phyloP scores from a whole-genome alignment of 768 basidiomycete species.

The Boletus tomentosulus region DNA sequence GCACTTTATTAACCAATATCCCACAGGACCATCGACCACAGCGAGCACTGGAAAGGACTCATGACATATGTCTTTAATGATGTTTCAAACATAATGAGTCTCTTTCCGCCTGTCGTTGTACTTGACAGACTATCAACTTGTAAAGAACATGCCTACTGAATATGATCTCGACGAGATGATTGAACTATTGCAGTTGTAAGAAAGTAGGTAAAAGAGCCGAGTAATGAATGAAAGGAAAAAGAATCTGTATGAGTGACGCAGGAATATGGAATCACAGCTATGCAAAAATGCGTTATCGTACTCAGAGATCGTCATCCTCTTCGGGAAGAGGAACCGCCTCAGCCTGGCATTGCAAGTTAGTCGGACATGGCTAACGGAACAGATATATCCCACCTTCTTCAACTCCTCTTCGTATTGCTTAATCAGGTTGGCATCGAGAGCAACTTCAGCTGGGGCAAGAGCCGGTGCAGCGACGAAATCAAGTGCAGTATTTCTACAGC shows the following conservation, averaged over 20 bases:
- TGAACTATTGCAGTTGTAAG: slow-evolving; percentile 23
- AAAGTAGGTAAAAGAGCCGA: slow-evolving; percentile 15
- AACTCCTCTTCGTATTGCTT: slow-evolving; percentile 76
- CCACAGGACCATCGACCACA: slow-evolving; percentile 2
- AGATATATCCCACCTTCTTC: slow-evolving; percentile 44
- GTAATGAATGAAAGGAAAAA: slow-evolving; percentile 16
- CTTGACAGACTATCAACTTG: slow-evolving; percentile 1
- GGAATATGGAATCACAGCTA: slow-evolving; percentile 18
- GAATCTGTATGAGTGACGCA: slow-evolving; percentile 17
- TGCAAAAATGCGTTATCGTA: slow-evolving; percentile 13
- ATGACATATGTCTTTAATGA: not conserved
- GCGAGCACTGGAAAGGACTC: slow-evolving; percentile 1
- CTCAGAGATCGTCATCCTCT: slow-evolving; percentile 86
- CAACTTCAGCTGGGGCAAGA: slow-evolving; percentile 89
- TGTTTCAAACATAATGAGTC: not conserved
- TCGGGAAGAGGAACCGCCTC: slow-evolving; percentile 93
- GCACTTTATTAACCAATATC: too few species aligned
- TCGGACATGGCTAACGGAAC: not conserved
- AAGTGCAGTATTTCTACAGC: slow-evolving; percentile 67
- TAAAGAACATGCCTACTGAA: slow-evolving; percentile 15
- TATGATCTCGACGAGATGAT: slow-evolving; percentile 23
- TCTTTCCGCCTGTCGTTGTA: not conserved
- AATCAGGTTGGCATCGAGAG: slow-evolving; percentile 77
- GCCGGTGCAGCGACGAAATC: slow-evolving; percentile 98
- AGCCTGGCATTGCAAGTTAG: slow-evolving; percentile 47